Evolutionary conservation across 306 rosid genomes (phyloP).

Genomic region (Acacia crassicarpa): DNA sequence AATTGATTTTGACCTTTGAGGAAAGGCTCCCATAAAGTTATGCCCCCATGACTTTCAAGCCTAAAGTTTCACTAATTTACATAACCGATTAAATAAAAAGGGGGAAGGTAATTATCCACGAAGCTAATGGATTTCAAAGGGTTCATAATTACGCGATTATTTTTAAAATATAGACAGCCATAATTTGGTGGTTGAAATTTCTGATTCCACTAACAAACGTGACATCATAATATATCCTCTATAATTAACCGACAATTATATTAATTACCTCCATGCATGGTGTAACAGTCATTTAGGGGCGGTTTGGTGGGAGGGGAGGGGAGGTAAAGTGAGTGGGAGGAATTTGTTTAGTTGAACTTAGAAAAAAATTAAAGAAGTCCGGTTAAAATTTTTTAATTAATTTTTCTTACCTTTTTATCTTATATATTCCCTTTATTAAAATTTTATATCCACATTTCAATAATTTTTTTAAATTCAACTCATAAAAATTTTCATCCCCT

Average conservation of each 20-base stretch:
- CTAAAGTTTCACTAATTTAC: not conserved
- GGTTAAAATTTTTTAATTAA: too few relatives aligned
- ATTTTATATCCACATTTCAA: too few relatives aligned
- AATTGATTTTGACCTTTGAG: not conserved
- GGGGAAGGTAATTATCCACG: not conserved
- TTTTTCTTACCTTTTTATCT: too few relatives aligned
- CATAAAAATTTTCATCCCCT: too few relatives aligned
- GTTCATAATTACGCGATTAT: constrained; percentile 21
- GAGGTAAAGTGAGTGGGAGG: too few relatives aligned
- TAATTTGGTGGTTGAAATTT: constrained; percentile 39
- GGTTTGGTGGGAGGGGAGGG: too few relatives aligned
- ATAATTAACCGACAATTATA: constrained; percentile 14
- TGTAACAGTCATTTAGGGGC: constrained; percentile 23
- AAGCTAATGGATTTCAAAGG: constrained; percentile 8
- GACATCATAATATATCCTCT: constrained; percentile 10
- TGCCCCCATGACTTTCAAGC: not conserved
- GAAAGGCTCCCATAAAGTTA: not conserved
- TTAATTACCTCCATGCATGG: not conserved
- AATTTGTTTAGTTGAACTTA: too few relatives aligned
- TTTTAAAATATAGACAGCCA: constrained; percentile 12
- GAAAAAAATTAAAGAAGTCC: too few relatives aligned
- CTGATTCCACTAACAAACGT: constrained; percentile 18
- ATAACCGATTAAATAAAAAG: not conserved
- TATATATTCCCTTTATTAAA: too few relatives aligned
- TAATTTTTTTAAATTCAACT: too few relatives aligned